Evolutionary conservation across 768 basidiomycete genomes (phyloP).

Genomic region (Tricholoma bakamatsutake): DNA sequence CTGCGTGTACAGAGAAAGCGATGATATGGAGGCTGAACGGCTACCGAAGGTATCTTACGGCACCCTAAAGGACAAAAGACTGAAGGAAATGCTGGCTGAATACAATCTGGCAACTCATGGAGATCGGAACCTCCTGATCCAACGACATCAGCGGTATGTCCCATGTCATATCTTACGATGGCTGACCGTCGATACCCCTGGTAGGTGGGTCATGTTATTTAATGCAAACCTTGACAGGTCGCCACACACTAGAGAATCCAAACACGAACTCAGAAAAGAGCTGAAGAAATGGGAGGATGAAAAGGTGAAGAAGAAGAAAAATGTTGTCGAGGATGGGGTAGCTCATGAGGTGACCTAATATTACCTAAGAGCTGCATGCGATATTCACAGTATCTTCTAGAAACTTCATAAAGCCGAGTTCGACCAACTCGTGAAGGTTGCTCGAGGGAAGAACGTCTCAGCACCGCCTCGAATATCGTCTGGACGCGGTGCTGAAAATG

Average conservation of each 20-base stretch:
- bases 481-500: slow-evolving; percentile 11
- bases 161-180: neutral
- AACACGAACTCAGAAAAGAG: slow-evolving; percentile 42
- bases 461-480: neutral
- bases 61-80: slow-evolving; percentile 53
- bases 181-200: neutral
- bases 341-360: slow-evolving; percentile 32
- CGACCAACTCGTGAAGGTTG: slow-evolving; percentile 29
- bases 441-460: slow-evolving; percentile 20
- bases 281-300: slow-evolving; percentile 56
- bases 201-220: slow-evolving; percentile 63
- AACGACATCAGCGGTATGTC: slow-evolving; percentile 56
- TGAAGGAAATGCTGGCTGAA: slow-evolving; percentile 50
- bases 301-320: slow-evolving; percentile 34
- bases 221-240: slow-evolving; percentile 69
- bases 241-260: slow-evolving; percentile 35
- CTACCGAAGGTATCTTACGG: slow-evolving; percentile 64
- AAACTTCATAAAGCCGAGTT: slow-evolving; percentile 36
- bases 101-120: slow-evolving; percentile 47
- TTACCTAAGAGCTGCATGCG: neutral
- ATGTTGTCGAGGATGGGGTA: slow-evolving; percentile 30
- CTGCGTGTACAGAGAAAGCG: slow-evolving; percentile 5
- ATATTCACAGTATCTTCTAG: slow-evolving; percentile 17
- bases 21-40: slow-evolving; percentile 31
- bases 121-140: slow-evolving; percentile 43